Evolutionary conservation across 305 asterid genomes (phyloP).

Genomic region (Fraxinus albicans): DNA sequence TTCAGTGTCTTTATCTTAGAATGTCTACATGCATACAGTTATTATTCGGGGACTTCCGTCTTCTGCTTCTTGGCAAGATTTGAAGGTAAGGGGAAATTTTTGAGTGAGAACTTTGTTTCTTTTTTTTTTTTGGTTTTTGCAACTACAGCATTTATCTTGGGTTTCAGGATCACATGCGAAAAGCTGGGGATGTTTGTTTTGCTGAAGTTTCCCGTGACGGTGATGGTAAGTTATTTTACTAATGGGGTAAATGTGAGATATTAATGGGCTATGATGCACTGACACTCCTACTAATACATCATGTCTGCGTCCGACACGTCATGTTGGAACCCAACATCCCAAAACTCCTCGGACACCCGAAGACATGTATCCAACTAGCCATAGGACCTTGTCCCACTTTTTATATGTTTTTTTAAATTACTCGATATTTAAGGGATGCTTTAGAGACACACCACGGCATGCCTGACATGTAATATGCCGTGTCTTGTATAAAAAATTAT

Average conservation of each 20-base stretch:
- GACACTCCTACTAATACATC: not conserved
- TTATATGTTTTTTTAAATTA: too few relatives aligned
- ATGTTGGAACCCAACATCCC: not conserved
- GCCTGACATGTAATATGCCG: not conserved
- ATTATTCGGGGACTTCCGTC: constrained; percentile 95
- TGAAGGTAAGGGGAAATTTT: constrained; percentile 58
- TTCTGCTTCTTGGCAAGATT: constrained; percentile 99
- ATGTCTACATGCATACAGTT: constrained; percentile 42
- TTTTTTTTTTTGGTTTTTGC: not conserved
- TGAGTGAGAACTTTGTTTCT: not conserved
- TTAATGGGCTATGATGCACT: not conserved
- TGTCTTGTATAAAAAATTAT: not conserved
- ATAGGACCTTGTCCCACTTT: not conserved
- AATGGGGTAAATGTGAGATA: not conserved
- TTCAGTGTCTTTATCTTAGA: not conserved
- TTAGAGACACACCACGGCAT: not conserved
- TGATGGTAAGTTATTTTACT: constrained; percentile 58
- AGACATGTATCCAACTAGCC: not conserved
- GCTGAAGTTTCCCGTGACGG: constrained; percentile 98
- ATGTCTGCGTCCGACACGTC: not conserved
- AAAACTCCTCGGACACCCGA: not conserved
- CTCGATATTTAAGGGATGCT: not conserved
- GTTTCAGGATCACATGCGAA: constrained; percentile 97
- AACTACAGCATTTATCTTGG: constrained; percentile 9
- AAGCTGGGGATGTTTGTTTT: constrained; percentile 98